These are phyloP conservation scores for Salix viminalis DNA, from an alignment of 345 rosid species.

Conservation along the genomic window DNA sequence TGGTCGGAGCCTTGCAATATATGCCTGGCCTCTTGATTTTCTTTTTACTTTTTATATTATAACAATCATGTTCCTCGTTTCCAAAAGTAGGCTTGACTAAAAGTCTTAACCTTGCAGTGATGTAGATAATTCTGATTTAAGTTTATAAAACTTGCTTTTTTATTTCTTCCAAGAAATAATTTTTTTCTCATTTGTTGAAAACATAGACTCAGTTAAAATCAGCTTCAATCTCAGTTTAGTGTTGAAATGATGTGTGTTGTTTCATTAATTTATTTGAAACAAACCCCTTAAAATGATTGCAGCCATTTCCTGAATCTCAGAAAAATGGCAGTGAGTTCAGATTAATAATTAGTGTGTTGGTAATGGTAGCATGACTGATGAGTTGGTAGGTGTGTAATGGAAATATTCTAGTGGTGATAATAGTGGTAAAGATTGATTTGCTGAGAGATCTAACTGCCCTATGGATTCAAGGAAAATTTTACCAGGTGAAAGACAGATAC, in stretches of 20 bases:
- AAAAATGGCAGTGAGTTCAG: neutral
- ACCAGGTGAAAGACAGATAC: neutral
- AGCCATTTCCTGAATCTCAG: neutral
- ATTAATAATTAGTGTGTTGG: neutral
- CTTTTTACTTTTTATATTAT: neutral
- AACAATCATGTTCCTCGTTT: neutral
- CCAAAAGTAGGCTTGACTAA: neutral
- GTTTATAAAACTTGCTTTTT: neutral
- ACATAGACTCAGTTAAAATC: neutral
- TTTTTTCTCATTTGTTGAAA: neutral
- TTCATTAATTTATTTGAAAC: neutral
- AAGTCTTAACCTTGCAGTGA: neutral
- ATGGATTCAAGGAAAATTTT: neutral
- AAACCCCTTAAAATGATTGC: neutral
- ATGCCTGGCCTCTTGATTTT: neutral
- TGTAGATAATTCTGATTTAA: neutral
- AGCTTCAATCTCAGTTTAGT: neutral
- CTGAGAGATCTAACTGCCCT: neutral
- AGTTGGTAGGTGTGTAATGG: neutral
- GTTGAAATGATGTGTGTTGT: neutral
- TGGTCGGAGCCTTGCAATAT: neutral
- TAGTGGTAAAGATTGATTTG: slow-evolving; percentile 1
- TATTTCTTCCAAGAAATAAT: neutral
- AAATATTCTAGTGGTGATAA: neutral
- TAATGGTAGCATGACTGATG: neutral